Evolutionary conservation across 768 basidiomycete genomes (phyloP).

Genomic region (Psilocybe cyanescens): DNA sequence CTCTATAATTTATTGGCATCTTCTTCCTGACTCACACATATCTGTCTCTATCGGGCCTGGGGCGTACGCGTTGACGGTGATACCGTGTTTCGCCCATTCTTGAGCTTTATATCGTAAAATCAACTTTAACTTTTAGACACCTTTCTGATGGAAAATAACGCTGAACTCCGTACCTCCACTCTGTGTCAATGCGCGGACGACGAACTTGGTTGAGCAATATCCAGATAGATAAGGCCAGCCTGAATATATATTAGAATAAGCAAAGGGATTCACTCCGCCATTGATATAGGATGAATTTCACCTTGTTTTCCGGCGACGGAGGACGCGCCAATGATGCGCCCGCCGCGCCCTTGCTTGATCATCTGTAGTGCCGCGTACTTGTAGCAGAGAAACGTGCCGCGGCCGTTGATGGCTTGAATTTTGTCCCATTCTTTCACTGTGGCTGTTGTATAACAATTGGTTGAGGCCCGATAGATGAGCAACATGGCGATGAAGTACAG

Average conservation of each 20-base stretch:
- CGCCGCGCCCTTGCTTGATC: conserved; percentile 55
- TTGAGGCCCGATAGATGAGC: no score
- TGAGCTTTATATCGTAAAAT: neutral
- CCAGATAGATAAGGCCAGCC: conserved; percentile 30
- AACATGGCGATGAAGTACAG: no score
- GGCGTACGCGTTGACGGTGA: conserved; percentile 47
- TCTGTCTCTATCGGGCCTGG: conserved; percentile 29
- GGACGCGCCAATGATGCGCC: conserved; percentile 55
- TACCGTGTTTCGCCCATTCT: conserved; percentile 39
- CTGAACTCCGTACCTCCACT: conserved; percentile 24
- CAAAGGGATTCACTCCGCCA: no score
- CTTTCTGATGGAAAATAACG: no score
- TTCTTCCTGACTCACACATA: conserved; percentile 4
- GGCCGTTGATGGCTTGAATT: conserved; percentile 52
- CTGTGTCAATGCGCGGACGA: conserved; percentile 41
- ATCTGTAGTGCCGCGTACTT: conserved; percentile 69
- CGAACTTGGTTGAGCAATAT: conserved; percentile 31
- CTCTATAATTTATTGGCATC: no score
- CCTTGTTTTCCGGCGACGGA: conserved; percentile 35
- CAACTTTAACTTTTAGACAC: no score
- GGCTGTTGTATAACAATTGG: conserved; percentile 23
- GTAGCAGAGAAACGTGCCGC: conserved; percentile 64
- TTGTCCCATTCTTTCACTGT: conserved; percentile 42
- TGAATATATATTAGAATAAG: no score
- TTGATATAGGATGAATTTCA: neutral